These are phyloP conservation scores for Hyparrhenia diplandra DNA, from an alignment of 176 grass and related monocot genomes.

Conservation along the genomic window DNA sequence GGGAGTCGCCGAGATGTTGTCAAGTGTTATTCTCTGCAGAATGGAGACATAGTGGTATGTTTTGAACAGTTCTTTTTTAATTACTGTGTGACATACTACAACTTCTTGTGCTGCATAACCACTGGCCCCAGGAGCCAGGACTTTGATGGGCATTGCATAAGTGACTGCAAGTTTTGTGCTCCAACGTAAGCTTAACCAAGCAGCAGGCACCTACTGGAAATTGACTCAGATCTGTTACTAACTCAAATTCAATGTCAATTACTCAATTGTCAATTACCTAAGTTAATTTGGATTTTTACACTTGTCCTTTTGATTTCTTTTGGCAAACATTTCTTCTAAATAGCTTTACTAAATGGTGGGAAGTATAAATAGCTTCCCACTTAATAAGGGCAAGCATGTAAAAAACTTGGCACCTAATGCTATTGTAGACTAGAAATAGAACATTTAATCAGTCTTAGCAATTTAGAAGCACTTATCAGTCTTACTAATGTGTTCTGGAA, in stretches of 20 bases:
- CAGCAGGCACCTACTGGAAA: neutral
- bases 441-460: conserved; percentile 12
- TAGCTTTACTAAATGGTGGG: neutral
- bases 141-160: conserved; percentile 7
- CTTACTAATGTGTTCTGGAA: neutral
- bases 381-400: neutral
- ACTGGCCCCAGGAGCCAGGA: neutral
- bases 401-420: neutral
- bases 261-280: neutral
- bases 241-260: neutral
- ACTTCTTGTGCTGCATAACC: conserved; percentile 2
- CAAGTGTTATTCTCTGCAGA: conserved; percentile 74
- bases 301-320: neutral
- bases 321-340: neutral
- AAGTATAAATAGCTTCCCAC: neutral
- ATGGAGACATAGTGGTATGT: conserved; percentile 98
- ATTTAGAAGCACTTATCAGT: neutral
- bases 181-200: neutral
- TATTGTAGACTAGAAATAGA: neutral
- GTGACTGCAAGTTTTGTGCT: neutral
- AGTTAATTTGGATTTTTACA: neutral
- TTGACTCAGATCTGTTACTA: conserved; percentile 9
- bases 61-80: conserved; percentile 20
- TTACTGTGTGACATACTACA: neutral
- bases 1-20: conserved; percentile 80